phyloP scores from a whole-genome alignment of 176 grass and related monocot genomes.

The Saccharum spontaneum region DNA sequence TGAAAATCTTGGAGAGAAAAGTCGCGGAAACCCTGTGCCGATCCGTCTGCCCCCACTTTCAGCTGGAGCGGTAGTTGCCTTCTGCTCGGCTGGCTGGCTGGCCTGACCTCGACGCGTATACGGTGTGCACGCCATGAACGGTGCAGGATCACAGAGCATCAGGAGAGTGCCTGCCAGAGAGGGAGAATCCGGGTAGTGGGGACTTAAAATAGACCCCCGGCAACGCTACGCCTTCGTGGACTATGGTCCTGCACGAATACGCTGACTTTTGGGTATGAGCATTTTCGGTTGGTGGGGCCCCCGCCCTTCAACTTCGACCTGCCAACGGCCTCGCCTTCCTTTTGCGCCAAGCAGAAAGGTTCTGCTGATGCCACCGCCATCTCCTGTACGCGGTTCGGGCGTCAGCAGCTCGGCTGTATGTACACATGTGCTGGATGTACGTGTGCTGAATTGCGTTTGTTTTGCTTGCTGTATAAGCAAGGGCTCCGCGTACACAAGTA shows the following conservation, averaged over 20 bases:
- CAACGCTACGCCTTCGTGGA: not conserved
- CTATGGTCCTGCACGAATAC: slow-evolving; percentile 8
- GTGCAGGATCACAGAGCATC: not conserved
- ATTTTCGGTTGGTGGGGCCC: not conserved
- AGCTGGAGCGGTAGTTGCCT: not conserved
- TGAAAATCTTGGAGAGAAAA: not conserved
- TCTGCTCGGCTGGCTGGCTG: not conserved
- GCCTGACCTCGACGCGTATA: not conserved
- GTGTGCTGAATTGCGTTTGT: not conserved
- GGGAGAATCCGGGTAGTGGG: not conserved
- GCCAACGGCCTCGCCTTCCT: not conserved
- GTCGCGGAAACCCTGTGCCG: too few species aligned
- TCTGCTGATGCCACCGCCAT: not conserved
- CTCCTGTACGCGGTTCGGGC: not conserved
- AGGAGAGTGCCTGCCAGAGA: not conserved
- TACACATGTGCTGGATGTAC: not conserved
- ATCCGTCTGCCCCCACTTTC: too few species aligned
- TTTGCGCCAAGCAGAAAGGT: not conserved
- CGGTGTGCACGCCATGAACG: not conserved
- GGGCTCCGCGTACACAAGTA: not conserved
- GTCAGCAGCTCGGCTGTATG: not conserved
- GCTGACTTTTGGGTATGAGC: not conserved
- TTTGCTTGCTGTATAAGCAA: not conserved
- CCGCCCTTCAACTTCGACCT: not conserved
- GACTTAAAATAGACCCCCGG: too few species aligned